Percentiles rank a stretch among this genome's conserved stretches.
These are phyloP conservation scores for Ascochyta lentis DNA, from an alignment of 2,329 filamentous ascomycete genomes.

Conservation along the genomic window DNA sequence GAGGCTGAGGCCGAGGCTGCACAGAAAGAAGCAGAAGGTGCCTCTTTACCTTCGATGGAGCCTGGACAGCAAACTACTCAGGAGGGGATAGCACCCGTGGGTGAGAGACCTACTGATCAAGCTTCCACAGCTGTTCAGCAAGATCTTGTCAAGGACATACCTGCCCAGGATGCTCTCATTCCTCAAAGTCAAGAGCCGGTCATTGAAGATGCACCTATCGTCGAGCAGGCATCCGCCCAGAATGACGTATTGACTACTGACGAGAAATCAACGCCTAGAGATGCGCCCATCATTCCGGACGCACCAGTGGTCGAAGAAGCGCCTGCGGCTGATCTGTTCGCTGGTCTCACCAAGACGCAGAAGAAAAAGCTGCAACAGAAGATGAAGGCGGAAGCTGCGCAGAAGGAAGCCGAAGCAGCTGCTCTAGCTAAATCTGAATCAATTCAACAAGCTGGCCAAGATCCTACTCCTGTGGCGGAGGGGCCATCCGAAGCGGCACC, in stretches of 20 bases:
- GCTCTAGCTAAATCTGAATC: neutral
- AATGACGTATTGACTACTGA: neutral
- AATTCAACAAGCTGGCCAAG: neutral
- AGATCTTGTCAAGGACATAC: neutral
- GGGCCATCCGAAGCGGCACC: neutral
- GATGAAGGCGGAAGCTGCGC: slow-evolving; percentile 10
- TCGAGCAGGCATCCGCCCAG: neutral
- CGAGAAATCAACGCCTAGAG: neutral
- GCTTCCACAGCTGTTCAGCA: neutral
- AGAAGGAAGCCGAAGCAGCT: slow-evolving; percentile 13
- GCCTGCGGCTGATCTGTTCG: slow-evolving; percentile 1
- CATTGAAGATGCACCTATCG: neutral
- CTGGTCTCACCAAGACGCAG: slow-evolving; percentile 3
- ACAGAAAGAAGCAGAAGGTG: slow-evolving; percentile 12
- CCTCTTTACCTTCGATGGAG: neutral
- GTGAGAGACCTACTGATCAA: neutral
- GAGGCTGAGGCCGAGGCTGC: slow-evolving; percentile 40
- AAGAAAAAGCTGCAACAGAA: slow-evolving; percentile 36
- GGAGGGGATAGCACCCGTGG: neutral
- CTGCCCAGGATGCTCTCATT: neutral
- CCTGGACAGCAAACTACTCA: neutral
- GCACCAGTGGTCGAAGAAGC: neutral
- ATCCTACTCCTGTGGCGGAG: neutral
- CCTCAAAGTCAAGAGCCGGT: neutral
- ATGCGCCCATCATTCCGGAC: slow-evolving; percentile 11